Evolutionary conservation across 2,329 filamentous ascomycete species (phyloP).

Genomic region (Tolypocladium paradoxum): DNA sequence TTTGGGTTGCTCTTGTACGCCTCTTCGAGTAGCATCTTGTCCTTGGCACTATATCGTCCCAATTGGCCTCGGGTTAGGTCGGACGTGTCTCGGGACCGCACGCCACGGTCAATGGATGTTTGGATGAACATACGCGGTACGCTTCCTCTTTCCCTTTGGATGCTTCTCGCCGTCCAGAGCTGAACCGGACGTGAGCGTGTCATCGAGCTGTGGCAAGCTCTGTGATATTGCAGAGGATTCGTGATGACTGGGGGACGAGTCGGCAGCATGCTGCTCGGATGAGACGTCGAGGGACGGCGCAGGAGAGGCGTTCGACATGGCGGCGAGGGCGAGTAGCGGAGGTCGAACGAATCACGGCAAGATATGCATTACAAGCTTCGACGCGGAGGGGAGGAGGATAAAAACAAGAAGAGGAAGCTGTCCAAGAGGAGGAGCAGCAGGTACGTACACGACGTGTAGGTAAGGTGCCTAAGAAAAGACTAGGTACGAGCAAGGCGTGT

Average conservation of each 20-base stretch:
- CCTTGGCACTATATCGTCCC: slow-evolving; percentile 54
- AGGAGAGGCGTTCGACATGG: slow-evolving; percentile 14
- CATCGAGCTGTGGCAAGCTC: slow-evolving; percentile 3
- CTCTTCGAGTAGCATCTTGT: slow-evolving; percentile 78
- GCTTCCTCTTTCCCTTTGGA: slow-evolving; percentile 51
- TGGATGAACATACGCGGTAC: slow-evolving; percentile 43
- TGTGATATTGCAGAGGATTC: slow-evolving; percentile 10
- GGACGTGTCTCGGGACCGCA: neutral
- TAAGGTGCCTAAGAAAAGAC: neutral
- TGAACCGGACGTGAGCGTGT: slow-evolving; percentile 9
- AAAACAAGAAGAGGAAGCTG: slow-evolving; percentile 8
- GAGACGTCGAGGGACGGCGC: slow-evolving; percentile 10
- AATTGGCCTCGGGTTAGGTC: slow-evolving; percentile 11
- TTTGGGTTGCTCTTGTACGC: slow-evolving; percentile 80
- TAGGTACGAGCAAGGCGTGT: slow-evolving; percentile 4
- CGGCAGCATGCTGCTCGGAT: slow-evolving; percentile 12
- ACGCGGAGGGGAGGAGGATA: neutral
- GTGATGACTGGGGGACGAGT: slow-evolving; percentile 13
- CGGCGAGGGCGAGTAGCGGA: slow-evolving; percentile 1
- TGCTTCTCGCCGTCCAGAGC: slow-evolving; percentile 28
- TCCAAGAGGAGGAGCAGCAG: slow-evolving; percentile 4
- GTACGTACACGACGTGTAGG: neutral
- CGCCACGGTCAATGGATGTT: neutral
- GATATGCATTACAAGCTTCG: slow-evolving; percentile 1
- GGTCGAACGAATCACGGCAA: neutral